Base-by-base conservation (phyloP, 1,139 yeast genomes). In the Candida dubliniensis region DNA sequence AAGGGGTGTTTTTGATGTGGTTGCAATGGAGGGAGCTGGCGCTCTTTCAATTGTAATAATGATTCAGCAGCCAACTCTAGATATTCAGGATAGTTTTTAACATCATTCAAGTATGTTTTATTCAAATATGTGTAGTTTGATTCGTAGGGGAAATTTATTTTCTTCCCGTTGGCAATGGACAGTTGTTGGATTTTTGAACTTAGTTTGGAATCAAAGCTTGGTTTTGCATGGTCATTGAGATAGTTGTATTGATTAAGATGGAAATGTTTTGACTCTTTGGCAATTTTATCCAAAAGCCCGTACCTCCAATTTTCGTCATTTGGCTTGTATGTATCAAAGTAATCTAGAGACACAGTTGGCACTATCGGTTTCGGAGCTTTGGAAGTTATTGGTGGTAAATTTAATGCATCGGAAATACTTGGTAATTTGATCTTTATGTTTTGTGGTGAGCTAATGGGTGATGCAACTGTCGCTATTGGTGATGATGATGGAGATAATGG, bases 141-240 rank as follows among this genome's bases (percentile, higher is more conserved):
- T 53, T 77, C 80, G 56, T 73, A 79, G 7, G 83, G 83, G 53
- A 76, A 79, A 55, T 77, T 74, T 40, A 76, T 71, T 50, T 71
- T 71, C 42, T 71, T 61, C 47, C 68, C 74, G 31, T 57, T 54
- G 38, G 51, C 51, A 41, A 59, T 51, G 43, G 51, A 59, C n/a
- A 67, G 53, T n/a, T 42, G 67, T 41, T 58, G 60, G 35, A 66
- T 64, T 48, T 68, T 69, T 38, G 69, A 58, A 42, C 72, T 62
- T 36, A 73, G 66, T 33, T 71, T 68, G 9, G 76, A 65, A 52
- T 71, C 74, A 50, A 74, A 73, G 18, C 59, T 57, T 26, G 79
- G 79, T 48, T 66, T 69, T 4, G 56, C 54, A 43, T 56, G 59
- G 38, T 58, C 60, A 50, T 62, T 63, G 40, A 64, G 60, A 44